Conservation (phyloP, 2,329 filamentous ascomycete genomes). For the Pestalotiopsis sp. region DNA sequence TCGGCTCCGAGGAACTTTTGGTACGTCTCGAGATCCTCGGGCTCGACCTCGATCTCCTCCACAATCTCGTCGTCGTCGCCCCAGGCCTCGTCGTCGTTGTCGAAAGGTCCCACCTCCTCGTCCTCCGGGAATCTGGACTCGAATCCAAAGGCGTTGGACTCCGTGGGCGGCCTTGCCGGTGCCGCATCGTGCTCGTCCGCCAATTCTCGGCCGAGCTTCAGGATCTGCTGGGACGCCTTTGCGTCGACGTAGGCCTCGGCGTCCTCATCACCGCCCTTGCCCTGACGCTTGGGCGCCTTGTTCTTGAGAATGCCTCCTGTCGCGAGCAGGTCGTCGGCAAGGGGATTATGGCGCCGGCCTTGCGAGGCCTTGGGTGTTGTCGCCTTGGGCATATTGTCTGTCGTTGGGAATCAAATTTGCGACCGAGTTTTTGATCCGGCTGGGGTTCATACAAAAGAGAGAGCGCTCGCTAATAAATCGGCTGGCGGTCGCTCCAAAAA, state of each 20-base stretch:
- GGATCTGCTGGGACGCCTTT: constrained; percentile 84
- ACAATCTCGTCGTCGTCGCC: constrained; percentile 83
- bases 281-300: constrained; percentile 72
- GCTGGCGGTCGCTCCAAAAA: background rate
- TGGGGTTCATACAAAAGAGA: constrained; percentile 11
- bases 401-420: background rate
- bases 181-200: constrained; percentile 75
- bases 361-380: constrained; percentile 59
- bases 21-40: constrained; percentile 86
- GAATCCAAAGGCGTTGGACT: constrained; percentile 74
- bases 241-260: constrained; percentile 80
- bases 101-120: constrained; percentile 48
- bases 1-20: constrained; percentile 82
- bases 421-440: background rate
- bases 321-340: constrained; percentile 83
- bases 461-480: background rate
- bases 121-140: constrained; percentile 71
- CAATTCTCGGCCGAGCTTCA: constrained; percentile 87
- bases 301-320: constrained; percentile 67
- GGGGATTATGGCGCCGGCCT: constrained; percentile 76
- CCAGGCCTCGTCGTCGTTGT: constrained; percentile 51
- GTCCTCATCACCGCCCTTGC: constrained; percentile 63
- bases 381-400: constrained; percentile 76
- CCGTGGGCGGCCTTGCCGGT: constrained; percentile 41
- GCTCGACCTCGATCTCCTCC: constrained; percentile 80